These are phyloP conservation scores for Fusarium transvaalense DNA, from an alignment of 2,329 filamentous ascomycete species.

Conservation along the genomic window DNA sequence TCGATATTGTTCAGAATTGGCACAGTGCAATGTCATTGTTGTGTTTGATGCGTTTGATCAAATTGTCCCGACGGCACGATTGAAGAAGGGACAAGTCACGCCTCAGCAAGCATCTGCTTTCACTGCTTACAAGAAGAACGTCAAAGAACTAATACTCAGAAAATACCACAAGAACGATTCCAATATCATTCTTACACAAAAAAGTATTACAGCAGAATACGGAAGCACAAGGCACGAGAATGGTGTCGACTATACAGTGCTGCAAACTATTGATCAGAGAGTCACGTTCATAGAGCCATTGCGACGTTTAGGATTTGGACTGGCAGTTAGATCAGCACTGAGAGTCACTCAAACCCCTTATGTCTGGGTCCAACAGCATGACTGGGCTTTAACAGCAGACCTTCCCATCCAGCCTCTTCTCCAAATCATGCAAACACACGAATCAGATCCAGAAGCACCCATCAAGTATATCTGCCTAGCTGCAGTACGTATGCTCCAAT, in stretches of 20 bases:
- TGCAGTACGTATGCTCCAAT: conserved; percentile 64
- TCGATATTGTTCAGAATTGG: conserved; percentile 56
- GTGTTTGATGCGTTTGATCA: conserved; percentile 67
- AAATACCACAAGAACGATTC: too few relatives aligned
- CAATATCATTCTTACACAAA: too few relatives aligned
- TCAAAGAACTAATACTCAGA: conserved; percentile 55
- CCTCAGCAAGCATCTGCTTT: conserved; percentile 58
- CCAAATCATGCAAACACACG: conserved; percentile 58
- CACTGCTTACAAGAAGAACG: conserved; percentile 61
- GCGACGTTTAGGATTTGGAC: conserved; percentile 65
- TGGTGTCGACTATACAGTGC: conserved; percentile 54
- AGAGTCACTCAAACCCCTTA: conserved; percentile 62
- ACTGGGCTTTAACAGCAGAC: conserved; percentile 63
- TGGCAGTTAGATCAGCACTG: conserved; percentile 66
- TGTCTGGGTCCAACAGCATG: conserved; percentile 70
- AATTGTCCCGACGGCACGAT: conserved; percentile 57
- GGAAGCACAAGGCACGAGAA: conserved; percentile 56
- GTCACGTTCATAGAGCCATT: conserved; percentile 64
- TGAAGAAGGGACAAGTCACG: conserved; percentile 68
- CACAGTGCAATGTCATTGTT: conserved; percentile 61
- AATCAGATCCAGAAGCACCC: conserved; percentile 50
- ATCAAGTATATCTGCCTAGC: conserved; percentile 67
- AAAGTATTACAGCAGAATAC: conserved; percentile 59
- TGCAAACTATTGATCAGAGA: conserved; percentile 51
- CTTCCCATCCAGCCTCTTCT: conserved; percentile 61